A percentile compares a stretch with the other conserved stretches of the same genome.
Conservation (phyloP, 2,329 filamentous ascomycete species). For the Chaetomium sp. region DNA sequence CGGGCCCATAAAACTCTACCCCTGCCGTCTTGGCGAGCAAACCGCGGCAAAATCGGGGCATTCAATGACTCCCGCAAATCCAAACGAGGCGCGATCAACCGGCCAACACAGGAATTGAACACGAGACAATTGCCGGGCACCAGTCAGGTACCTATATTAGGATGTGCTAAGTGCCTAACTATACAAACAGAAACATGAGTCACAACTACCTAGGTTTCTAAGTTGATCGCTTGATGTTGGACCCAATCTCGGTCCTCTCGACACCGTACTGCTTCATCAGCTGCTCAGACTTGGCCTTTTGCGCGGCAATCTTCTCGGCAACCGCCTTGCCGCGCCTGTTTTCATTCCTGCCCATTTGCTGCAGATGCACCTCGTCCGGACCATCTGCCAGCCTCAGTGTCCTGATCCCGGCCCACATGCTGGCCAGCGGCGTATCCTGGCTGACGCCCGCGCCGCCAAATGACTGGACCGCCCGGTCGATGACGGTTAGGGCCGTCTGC, state of each 20-base stretch:
- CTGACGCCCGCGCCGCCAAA: conserved; percentile 89
- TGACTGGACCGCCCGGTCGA: conserved; percentile 91
- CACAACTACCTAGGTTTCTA: background rate
- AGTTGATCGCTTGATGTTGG: conserved; percentile 48
- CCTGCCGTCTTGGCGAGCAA: conserved; percentile 3
- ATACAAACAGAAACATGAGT: conserved; percentile 2
- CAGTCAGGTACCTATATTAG: background rate
- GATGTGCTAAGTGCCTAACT: conserved; percentile 5
- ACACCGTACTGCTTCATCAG: conserved; percentile 63
- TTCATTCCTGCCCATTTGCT: conserved; percentile 80
- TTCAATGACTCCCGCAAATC: conserved; percentile 17
- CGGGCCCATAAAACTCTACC: conserved; percentile 4
- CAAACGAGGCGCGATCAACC: conserved; percentile 5
- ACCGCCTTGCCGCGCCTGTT: conserved; percentile 68
- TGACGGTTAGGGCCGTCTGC: conserved; percentile 76
- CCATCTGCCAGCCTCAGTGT: conserved; percentile 89
- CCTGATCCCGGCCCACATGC: conserved; percentile 77
- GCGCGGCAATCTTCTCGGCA: conserved; percentile 62
- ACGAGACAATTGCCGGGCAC: background rate
- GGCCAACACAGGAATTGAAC: background rate
- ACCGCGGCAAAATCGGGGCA: conserved; percentile 11
- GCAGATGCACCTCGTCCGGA: conserved; percentile 90
- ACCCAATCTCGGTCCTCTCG: conserved; percentile 52
- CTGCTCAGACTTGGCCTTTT: conserved; percentile 66
- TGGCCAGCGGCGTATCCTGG: conserved; percentile 90